Percentiles rank a stretch among this genome's conserved stretches.
Evolutionary conservation across 2,329 filamentous ascomycete species (phyloP).

Genomic region (Nigrograna mackinnonii): DNA sequence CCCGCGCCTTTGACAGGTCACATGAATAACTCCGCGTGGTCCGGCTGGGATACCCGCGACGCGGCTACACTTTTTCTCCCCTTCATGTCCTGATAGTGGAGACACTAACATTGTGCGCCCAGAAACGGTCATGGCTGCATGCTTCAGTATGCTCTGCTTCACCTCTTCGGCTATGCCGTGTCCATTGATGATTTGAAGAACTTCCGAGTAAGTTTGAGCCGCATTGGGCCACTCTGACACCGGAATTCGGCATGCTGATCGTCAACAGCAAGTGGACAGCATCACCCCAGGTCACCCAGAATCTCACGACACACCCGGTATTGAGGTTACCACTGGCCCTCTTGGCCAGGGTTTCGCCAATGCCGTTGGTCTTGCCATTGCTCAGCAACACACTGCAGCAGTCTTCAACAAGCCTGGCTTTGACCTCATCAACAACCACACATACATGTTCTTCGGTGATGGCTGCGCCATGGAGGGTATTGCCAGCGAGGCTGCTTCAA

Average conservation of each 20-base stretch:
- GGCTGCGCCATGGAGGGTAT: constrained; percentile 99
- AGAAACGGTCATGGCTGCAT: constrained; percentile 99
- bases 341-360: constrained; percentile 97
- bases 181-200: constrained; percentile 90
- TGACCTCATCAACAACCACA: constrained; percentile 93
- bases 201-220: constrained; percentile 77
- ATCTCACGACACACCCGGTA: constrained; percentile 91
- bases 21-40: constrained; percentile 12
- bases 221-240: constrained; percentile 49
- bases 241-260: constrained; percentile 15
- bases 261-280: constrained; percentile 67
- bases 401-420: constrained; percentile 97
- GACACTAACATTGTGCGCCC: constrained; percentile 20
- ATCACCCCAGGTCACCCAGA: constrained; percentile 97
- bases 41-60: constrained; percentile 10
- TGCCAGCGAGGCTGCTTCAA: constrained; percentile 86
- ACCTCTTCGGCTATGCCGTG: constrained; percentile 90
- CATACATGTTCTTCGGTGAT: constrained; percentile 95
- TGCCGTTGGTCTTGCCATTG: constrained; percentile 96
- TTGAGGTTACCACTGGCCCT: constrained; percentile 98
- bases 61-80: neutral
- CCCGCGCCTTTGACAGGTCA: constrained; percentile 2
- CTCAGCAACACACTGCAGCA: constrained; percentile 87
- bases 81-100: neutral
- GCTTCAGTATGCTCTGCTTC: constrained; percentile 97